A percentile compares a stretch with the other conserved stretches of the same genome.
These are phyloP conservation scores for Grosmannia serpens DNA, from an alignment of 2,329 filamentous ascomycete species.

Conservation along the genomic window DNA sequence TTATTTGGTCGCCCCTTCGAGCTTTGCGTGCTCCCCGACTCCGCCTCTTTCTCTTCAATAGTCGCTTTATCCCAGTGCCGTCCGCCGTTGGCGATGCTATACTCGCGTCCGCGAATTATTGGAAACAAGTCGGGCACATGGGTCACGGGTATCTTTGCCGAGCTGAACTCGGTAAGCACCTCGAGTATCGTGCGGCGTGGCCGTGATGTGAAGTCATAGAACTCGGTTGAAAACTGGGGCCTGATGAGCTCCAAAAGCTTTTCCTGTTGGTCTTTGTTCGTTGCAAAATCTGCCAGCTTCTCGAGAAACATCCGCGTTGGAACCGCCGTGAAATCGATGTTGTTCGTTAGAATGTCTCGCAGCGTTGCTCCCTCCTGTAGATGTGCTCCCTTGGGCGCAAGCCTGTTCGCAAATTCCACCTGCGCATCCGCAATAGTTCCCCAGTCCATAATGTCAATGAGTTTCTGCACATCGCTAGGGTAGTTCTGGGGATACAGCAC, in stretches of 20 bases:
- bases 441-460: slow-evolving; percentile 77
- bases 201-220: slow-evolving; percentile 91
- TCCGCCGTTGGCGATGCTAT: slow-evolving; percentile 75
- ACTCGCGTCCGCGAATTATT: slow-evolving; percentile 74
- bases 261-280: slow-evolving; percentile 61
- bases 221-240: slow-evolving; percentile 72
- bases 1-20: no score
- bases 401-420: slow-evolving; percentile 37
- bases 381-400: slow-evolving; percentile 6
- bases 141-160: slow-evolving; percentile 68
- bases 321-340: slow-evolving; percentile 81
- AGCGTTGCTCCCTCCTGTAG: slow-evolving; percentile 42
- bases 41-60: background rate
- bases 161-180: slow-evolving; percentile 80
- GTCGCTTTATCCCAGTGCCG: slow-evolving; percentile 7
- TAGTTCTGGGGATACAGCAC: slow-evolving; percentile 84
- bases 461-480: slow-evolving; percentile 61
- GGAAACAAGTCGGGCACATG: slow-evolving; percentile 66
- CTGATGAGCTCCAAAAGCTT: slow-evolving; percentile 74
- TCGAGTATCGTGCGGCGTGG: slow-evolving; percentile 86
- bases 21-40: background rate
- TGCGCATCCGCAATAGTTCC: slow-evolving; percentile 55
- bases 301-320: slow-evolving; percentile 81
- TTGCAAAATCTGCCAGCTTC: slow-evolving; percentile 63
- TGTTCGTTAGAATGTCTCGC: slow-evolving; percentile 64